Evolutionary conservation across 345 rosid species (phyloP).

Genomic region (Anacardium occidentale): DNA sequence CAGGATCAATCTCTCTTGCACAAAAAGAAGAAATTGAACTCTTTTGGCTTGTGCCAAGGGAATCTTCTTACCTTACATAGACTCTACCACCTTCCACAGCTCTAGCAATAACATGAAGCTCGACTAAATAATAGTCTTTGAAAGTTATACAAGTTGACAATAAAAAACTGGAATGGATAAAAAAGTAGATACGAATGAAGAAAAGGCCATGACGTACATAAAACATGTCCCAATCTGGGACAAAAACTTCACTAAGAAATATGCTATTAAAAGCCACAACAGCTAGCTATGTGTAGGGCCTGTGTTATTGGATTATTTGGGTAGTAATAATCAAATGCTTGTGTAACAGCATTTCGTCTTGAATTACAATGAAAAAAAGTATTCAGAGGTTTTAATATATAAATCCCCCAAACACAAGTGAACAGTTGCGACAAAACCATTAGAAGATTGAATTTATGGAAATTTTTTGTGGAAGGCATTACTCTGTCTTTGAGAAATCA

Average conservation of each 20-base stretch:
- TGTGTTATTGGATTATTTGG: slow-evolving; percentile 46
- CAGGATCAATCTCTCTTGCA: not conserved
- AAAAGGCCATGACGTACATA: slow-evolving; percentile 32
- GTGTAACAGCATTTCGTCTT: slow-evolving; percentile 45
- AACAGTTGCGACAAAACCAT: not conserved
- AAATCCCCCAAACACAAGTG: not conserved
- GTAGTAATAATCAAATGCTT: slow-evolving; percentile 58
- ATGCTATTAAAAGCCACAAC: slow-evolving; percentile 56
- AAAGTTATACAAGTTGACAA: slow-evolving; percentile 9
- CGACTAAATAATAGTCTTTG: slow-evolving; percentile 61
- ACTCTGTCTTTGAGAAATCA: not conserved
- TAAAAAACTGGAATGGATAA: not conserved
- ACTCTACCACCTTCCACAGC: slow-evolving; percentile 63
- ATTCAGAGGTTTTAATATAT: not conserved
- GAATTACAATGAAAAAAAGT: slow-evolving; percentile 30
- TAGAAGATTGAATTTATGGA: not conserved
- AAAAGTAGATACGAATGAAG: not conserved
- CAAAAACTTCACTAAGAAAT: slow-evolving; percentile 58
- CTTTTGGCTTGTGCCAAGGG: not conserved
- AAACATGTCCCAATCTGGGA: slow-evolving; percentile 70
- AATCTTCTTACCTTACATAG: slow-evolving; percentile 40
- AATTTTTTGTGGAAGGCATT: not conserved
- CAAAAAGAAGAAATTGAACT: not conserved
- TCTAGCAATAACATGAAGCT: slow-evolving; percentile 56
- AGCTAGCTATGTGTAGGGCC: slow-evolving; percentile 56